These are phyloP conservation scores for Wickerhamomyces pijperi DNA, from an alignment of 805 yeast species.

Conservation along the genomic window DNA sequence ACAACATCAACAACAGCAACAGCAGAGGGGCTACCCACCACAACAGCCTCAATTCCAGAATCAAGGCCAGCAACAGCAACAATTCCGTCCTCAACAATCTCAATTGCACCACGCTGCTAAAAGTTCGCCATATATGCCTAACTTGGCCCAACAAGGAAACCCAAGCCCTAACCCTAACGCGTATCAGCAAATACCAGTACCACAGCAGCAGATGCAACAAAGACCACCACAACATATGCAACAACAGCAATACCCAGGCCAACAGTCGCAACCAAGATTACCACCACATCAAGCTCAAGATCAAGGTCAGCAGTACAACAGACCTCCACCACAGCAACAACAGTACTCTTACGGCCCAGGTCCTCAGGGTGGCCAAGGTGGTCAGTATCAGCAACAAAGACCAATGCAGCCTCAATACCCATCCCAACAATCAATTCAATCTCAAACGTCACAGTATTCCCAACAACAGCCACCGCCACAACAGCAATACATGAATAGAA, in stretches of 20 bases:
- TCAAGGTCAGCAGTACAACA: slow-evolving; percentile 5
- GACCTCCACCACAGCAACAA: slow-evolving; percentile 4
- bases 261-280: slow-evolving; percentile 1
- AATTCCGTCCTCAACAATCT: slow-evolving; percentile 1
- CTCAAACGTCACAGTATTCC: too few species aligned
- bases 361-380: too few species aligned
- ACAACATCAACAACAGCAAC: slow-evolving; percentile 2
- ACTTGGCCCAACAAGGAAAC: slow-evolving; percentile 1
- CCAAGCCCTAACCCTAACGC: slow-evolving; percentile 3
- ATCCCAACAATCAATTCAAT: too few species aligned
- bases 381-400: too few species aligned
- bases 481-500: too few species aligned
- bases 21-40: background rate
- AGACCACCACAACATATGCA: slow-evolving; percentile 2
- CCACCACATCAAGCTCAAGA: slow-evolving; percentile 5
- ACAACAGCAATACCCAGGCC: slow-evolving; percentile 3
- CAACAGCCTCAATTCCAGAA: slow-evolving; percentile 1
- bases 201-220: slow-evolving; percentile 2
- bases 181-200: slow-evolving; percentile 2
- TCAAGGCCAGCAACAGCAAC: slow-evolving; percentile 2
- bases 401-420: too few species aligned
- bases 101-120: background rate
- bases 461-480: too few species aligned
- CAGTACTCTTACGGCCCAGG: slow-evolving; percentile 5
- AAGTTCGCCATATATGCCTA: background rate